These are phyloP conservation scores for Coniochaeta hoffmannii DNA, from an alignment of 2,329 filamentous ascomycete species.

Conservation along the genomic window DNA sequence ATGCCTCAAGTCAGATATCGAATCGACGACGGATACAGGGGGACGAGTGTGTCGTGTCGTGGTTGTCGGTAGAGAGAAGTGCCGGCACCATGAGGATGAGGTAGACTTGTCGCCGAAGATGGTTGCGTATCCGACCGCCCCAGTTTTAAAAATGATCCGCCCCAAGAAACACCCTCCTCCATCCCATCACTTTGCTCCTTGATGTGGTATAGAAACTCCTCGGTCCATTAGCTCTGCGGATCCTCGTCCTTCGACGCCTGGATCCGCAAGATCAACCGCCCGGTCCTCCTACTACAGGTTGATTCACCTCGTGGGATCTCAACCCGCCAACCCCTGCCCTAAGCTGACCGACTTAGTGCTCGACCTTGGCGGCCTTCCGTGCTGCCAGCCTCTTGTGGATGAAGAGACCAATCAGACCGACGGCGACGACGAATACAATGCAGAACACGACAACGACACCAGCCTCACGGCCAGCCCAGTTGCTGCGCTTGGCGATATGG, in stretches of 20 bases:
- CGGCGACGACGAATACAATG: constrained; percentile 48
- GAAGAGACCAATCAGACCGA: constrained; percentile 42
- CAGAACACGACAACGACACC: constrained; percentile 57
- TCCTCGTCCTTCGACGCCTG: neutral
- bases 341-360: constrained; percentile 11
- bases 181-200: neutral
- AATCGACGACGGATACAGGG: neutral
- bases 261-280: neutral
- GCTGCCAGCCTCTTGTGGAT: constrained; percentile 25
- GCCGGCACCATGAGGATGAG: neutral
- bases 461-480: constrained; percentile 49
- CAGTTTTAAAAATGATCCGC: neutral
- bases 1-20: neutral
- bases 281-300: neutral
- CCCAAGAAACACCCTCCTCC: neutral
- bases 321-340: neutral
- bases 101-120: too few species aligned
- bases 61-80: constrained; percentile 3
- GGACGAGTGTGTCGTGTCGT: constrained; percentile 1
- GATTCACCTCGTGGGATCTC: neutral
- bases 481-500: constrained; percentile 46
- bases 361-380: constrained; percentile 18
- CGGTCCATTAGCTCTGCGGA: neutral
- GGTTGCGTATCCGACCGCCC: neutral
- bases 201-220: neutral